A percentile compares a stretch with the other conserved stretches of the same genome.
Conservation (phyloP, 2,329 filamentous ascomycete species). For the Aspergillus tanneri region DNA sequence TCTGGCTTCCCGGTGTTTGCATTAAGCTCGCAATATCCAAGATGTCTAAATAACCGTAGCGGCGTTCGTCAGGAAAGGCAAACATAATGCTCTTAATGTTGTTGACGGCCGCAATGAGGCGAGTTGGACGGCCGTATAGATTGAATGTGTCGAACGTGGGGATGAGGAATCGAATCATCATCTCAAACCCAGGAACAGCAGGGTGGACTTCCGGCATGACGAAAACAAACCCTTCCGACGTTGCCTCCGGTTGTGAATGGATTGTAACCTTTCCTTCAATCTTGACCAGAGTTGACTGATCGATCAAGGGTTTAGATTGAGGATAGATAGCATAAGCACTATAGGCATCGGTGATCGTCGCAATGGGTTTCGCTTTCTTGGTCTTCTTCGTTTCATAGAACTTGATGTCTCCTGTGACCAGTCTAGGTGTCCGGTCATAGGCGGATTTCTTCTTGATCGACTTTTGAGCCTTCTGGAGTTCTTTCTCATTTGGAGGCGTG, state of each 20-base stretch:
- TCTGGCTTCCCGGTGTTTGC: slow-evolving; percentile 69
- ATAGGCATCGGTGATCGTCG: slow-evolving; percentile 85
- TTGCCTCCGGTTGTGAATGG: slow-evolving; percentile 72
- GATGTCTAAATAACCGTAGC: slow-evolving; percentile 88
- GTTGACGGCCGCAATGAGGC: slow-evolving; percentile 80
- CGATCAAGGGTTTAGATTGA: slow-evolving; percentile 87
- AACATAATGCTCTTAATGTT: slow-evolving; percentile 95
- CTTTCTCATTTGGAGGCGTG: slow-evolving; percentile 88
- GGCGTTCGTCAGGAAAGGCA: slow-evolving; percentile 84
- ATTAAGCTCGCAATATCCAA: slow-evolving; percentile 81
- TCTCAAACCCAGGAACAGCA: slow-evolving; percentile 92
- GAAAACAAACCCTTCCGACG: slow-evolving; percentile 91
- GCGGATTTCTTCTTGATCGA: slow-evolving; percentile 75
- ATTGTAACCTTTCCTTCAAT: slow-evolving; percentile 89
- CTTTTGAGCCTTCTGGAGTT: slow-evolving; percentile 79
- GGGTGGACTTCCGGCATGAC: slow-evolving; percentile 94
- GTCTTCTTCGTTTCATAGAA: slow-evolving; percentile 95
- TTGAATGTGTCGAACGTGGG: slow-evolving; percentile 91
- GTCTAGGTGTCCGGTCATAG: slow-evolving; percentile 71
- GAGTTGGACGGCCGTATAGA: slow-evolving; percentile 83
- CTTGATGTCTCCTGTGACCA: slow-evolving; percentile 84
- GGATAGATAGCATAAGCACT: slow-evolving; percentile 95
- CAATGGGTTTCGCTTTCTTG: slow-evolving; percentile 87
- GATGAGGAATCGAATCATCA: slow-evolving; percentile 88
- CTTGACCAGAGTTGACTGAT: slow-evolving; percentile 91